phyloP scores from a whole-genome alignment of 2,329 filamentous ascomycete species.

The Penicillium brevicompactum region DNA sequence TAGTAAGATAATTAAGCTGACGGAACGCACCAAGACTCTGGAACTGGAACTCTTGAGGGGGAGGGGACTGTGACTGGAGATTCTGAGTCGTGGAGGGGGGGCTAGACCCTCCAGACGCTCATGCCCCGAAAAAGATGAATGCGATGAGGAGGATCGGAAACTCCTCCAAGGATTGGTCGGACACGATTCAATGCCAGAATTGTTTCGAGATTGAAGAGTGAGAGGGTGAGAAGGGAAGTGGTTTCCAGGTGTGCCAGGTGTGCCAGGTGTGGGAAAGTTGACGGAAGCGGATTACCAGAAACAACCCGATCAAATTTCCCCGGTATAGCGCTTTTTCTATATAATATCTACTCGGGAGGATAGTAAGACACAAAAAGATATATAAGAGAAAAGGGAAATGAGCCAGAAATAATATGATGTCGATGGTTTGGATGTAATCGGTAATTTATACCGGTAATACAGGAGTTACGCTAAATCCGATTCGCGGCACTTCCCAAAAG shows the following conservation, averaged over 20 bases:
- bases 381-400: slow-evolving; percentile 4
- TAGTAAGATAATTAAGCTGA: slow-evolving; percentile 12
- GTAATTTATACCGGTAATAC: slow-evolving; percentile 14
- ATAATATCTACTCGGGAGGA: not conserved
- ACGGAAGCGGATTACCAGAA: not conserved
- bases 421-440: not conserved
- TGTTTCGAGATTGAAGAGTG: not conserved
- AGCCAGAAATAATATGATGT: slow-evolving; percentile 6
- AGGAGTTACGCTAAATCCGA: slow-evolving; percentile 7
- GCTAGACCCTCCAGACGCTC: slow-evolving; percentile 37
- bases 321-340: not conserved
- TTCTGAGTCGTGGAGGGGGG: slow-evolving; percentile 23
- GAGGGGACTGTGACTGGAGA: slow-evolving; percentile 8
- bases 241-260: too few species aligned
- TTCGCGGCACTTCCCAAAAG: slow-evolving; percentile 22
- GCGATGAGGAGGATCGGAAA: slow-evolving; percentile 4
- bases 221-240: not conserved
- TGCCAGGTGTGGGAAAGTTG: not conserved
- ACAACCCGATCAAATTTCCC: not conserved
- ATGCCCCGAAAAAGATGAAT: slow-evolving; percentile 28
- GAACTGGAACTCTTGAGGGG: not conserved
- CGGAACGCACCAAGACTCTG: slow-evolving; percentile 11
- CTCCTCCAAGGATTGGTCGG: not conserved
- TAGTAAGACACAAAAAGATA: not conserved
- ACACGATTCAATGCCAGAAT: not conserved